These are phyloP conservation scores for Oryza officinalis DNA, from an alignment of 176 grass and related monocot genomes.

Conservation along the genomic window DNA sequence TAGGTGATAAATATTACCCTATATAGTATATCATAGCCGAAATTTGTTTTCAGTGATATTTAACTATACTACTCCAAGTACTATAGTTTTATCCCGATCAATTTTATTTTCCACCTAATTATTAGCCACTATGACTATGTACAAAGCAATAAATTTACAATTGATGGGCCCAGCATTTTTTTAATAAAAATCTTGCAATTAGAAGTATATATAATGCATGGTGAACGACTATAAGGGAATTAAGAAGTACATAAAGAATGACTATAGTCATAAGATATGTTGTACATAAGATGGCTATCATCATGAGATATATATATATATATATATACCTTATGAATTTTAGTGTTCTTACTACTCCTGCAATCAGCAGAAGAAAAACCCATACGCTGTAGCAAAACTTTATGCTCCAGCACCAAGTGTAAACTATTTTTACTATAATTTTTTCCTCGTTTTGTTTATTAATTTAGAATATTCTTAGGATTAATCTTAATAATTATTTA, in stretches of 20 bases:
- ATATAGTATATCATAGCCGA: not conserved
- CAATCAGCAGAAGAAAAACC: not conserved
- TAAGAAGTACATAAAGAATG: not conserved
- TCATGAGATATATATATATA: not conserved
- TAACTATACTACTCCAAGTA: not conserved
- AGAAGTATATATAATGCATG: no score
- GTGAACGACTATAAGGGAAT: no score
- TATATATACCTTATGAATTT: not conserved
- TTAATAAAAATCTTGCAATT: no score
- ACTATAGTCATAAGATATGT: not conserved
- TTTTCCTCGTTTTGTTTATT: not conserved
- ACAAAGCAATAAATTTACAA: no score
- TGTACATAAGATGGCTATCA: not conserved
- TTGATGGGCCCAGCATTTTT: no score
- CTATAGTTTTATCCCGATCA: not conserved
- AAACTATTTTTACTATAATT: not conserved
- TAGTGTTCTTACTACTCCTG: not conserved
- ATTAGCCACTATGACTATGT: no score
- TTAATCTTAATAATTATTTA: no score
- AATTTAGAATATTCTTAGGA: no score
- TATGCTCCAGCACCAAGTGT: not conserved
- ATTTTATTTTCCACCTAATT: not conserved
- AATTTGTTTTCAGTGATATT: not conserved
- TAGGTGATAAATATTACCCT: no score
- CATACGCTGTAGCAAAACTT: not conserved